Evolutionary conservation across 208 protist genomes (phyloP).

Genomic region (Crithidia thermophila): DNA sequence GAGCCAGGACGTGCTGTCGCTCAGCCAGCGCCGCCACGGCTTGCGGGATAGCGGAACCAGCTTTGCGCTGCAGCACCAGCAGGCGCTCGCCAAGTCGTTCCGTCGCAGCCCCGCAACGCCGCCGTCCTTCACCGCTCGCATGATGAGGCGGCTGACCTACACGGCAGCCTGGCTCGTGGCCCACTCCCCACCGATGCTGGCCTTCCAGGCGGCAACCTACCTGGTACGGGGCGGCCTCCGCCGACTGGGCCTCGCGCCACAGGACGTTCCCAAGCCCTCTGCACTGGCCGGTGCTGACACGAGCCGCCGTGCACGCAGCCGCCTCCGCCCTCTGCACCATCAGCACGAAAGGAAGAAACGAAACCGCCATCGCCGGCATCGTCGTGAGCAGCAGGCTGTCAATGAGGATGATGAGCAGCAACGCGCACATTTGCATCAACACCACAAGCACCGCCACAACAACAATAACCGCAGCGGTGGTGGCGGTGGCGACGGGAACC

Average conservation of each 20-base stretch:
- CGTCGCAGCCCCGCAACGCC: not conserved
- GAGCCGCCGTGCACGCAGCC: not conserved
- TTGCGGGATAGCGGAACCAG: not conserved
- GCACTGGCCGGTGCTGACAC: not conserved
- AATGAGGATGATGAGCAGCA: too few species aligned
- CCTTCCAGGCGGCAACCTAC: not conserved
- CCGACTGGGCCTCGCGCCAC: not conserved
- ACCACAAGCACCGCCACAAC: too few species aligned
- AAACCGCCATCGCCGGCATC: not conserved
- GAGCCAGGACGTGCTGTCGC: not conserved
- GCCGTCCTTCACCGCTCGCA: not conserved
- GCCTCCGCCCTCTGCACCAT: not conserved
- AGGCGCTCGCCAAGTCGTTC: constrained; percentile 3
- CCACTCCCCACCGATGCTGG: not conserved
- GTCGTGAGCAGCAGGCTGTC: too few species aligned
- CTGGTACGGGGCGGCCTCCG: not conserved
- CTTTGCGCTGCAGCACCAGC: not conserved
- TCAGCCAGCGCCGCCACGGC: not conserved
- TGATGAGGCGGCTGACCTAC: not conserved
- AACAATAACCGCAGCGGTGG: too few species aligned
- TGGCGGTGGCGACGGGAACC: too few species aligned
- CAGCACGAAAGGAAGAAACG: not conserved
- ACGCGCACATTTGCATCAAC: too few species aligned
- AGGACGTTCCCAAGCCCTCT: not conserved
- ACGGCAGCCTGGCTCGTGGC: not conserved